Evolutionary conservation across 148 eudicot genomes (phyloP), one percentile per base, ranked within the genome.

Genomic region (Rhododendron simsii): DNA sequence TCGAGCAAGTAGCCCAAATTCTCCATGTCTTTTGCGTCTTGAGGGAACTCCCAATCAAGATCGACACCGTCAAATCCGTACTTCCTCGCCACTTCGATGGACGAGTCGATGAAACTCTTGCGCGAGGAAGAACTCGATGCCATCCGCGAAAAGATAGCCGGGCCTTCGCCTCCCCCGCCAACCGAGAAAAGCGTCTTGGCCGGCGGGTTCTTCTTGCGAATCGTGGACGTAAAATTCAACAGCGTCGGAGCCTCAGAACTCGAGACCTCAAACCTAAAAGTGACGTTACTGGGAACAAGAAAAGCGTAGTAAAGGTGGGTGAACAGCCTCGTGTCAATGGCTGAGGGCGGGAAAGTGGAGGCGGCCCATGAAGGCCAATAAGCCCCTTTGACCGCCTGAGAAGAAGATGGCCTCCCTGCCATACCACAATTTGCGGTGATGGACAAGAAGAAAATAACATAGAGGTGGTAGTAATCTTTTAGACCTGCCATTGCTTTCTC

Each of bases 1-100:
- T 91, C 47, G 3, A 92, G 61, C 57, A 92, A 81, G n/a, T 2
- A 8, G 73, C 82, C 84, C 45, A 88, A 83, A 45, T 89, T 73
- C 2, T 86, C 78, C 94, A 92, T 92, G 21, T 92, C 92, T 21
- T 55, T 45, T 0, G 87, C 67, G 45, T 7, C 81, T 63, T 86
- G 67, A 63, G 94, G 94, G 81, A 35, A 87, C 81, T 92, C 94
- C 94, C 94, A 92, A 71, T 92, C 92, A 3, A 92, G 87, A 67
- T 92, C 93, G 48, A 92, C 71, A 7, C 93, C 93, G 71, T 92
- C 88, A 44, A 92, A 92, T 10, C 89, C 91, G 82, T 87, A 89
- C 51, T 86, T 89, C 35, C 92, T 83, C 0, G 93, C 93, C 14
- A 89, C 91, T 80, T 88, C 85, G 3, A 92, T 90, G 81, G 89